These are phyloP conservation scores for Bifiguratus adelaidae DNA, from an alignment of 192 early-diverging fungal species.

Conservation along the genomic window DNA sequence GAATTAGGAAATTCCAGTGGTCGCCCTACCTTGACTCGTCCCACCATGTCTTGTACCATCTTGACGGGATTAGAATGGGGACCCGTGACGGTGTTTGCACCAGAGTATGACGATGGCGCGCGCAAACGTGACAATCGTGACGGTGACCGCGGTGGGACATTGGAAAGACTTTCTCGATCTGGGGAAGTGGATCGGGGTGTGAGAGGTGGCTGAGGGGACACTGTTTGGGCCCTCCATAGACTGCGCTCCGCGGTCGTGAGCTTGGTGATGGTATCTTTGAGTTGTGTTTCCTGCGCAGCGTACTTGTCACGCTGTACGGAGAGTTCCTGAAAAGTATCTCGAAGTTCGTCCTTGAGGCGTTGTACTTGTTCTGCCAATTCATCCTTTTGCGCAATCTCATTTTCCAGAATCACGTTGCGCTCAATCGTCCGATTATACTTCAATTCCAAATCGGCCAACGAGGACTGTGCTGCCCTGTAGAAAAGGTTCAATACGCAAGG, in stretches of 20 bases:
- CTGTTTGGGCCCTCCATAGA: too few species aligned
- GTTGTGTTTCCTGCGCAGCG: constrained; percentile 1
- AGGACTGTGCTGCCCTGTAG: constrained; percentile 53
- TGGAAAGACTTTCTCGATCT: constrained; percentile 2
- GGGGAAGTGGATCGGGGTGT: neutral
- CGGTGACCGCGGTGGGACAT: constrained; percentile 1
- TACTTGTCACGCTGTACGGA: constrained; percentile 35
- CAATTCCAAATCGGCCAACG: constrained; percentile 55
- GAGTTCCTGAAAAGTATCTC: constrained; percentile 42
- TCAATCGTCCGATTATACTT: constrained; percentile 65
- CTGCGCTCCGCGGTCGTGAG: constrained; percentile 6
- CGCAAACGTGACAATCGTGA: constrained; percentile 7
- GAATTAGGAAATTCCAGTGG: neutral
- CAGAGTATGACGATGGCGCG: too few species aligned
- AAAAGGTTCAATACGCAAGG: constrained; percentile 5
- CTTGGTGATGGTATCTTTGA: constrained; percentile 15
- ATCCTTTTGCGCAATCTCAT: constrained; percentile 58
- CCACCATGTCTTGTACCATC: constrained; percentile 68
- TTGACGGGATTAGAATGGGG: constrained; percentile 45
- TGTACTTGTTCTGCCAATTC: constrained; percentile 61
- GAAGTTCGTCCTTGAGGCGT: constrained; percentile 65
- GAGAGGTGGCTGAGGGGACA: neutral
- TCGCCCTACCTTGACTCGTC: constrained; percentile 54
- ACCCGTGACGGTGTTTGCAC: too few species aligned
- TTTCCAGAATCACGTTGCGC: constrained; percentile 50